phyloP scores from a whole-genome alignment of 148 eudicot genomes.

The Camellia sinensis region DNA sequence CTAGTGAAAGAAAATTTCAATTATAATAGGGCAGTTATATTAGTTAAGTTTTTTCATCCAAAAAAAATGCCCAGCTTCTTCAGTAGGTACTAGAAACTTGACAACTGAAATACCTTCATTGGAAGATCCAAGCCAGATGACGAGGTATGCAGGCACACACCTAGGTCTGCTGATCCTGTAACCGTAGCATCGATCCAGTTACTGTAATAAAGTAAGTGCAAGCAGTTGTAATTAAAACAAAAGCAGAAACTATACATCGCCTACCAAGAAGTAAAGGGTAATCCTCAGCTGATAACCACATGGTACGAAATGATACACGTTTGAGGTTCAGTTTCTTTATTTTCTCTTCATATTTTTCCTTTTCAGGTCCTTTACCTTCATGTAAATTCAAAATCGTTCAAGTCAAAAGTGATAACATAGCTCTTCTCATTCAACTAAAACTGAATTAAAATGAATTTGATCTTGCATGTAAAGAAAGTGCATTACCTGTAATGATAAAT shows the following conservation, averaged over 20 bases:
- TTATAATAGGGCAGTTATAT: too few species aligned
- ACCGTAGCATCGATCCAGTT: background rate
- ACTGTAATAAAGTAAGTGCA: background rate
- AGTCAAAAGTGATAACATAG: conserved; percentile 6
- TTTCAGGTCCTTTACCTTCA: conserved; percentile 96
- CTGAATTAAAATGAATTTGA: background rate
- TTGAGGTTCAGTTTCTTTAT: conserved; percentile 75
- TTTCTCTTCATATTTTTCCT: conserved; percentile 82
- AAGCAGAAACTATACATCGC: background rate
- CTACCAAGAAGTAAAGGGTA: conserved; percentile 93
- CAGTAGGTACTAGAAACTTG: too few species aligned
- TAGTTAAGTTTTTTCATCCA: too few species aligned
- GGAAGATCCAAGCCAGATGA: conserved; percentile 63
- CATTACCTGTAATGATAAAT: conserved; percentile 85
- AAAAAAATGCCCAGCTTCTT: too few species aligned
- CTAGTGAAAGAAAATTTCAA: too few species aligned
- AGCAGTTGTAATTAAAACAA: background rate
- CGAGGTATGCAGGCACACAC: conserved; percentile 96
- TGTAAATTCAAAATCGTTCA: conserved; percentile 7
- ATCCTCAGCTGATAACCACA: conserved; percentile 96
- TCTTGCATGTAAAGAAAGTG: conserved; percentile 2
- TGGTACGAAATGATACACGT: conserved; percentile 94
- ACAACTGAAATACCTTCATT: too few species aligned
- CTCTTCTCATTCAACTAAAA: background rate
- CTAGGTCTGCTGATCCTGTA: conserved; percentile 65